Evolutionary conservation across 139 green algal genomes (phyloP), one percentile per base, ranked within the genome.

Genomic region (Diplosphaera chodatii): DNA sequence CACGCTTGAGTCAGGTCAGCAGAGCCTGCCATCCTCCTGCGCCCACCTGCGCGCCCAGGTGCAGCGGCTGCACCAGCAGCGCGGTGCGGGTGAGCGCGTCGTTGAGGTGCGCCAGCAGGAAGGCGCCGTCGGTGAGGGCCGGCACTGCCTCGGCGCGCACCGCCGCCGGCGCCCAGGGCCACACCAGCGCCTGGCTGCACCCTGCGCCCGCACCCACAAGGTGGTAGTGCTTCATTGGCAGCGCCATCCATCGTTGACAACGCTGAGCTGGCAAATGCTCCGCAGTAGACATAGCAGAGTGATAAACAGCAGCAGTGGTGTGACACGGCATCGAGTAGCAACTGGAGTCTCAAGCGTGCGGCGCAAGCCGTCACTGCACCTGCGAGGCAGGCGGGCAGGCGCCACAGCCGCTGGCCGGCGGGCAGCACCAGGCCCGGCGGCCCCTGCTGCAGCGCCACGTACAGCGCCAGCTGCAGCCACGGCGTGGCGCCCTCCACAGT

Each of bases 401-500:
- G 68, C 73, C 71, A 80, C 27, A 94, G 34, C 28, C 83, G 82
- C 74, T 93, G 85, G 21, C 91, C 91, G 8, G 73, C 76, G 4
- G 80, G 72, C 27, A 95, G 78, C 41, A 89, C 86, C 62, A 94
- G 40, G 15, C 76, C 86, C 1, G 76, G 33, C 0, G 91, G 91
- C 1, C 88, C 90, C 2, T 64, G n/a, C 1, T 77, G n/a, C 70
- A 77, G 64, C 0, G 78, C 75, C 0, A 40, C 63, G 73, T 93
- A 93, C 41, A 96, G 78, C 1, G 84, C 77, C 59, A 96, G 84
- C 67, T 87, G 77, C 66, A 94, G 76, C 91, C 91, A 96, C 29
- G 89, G 89, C 22, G 80, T 88, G 37, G 72, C 73, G 1, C 87
- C 84, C 40, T 83, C 74, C 22, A 80, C 69, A 4, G 82, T 78